Evolutionary conservation across 768 basidiomycete genomes (phyloP), one percentile per base, ranked within the genome.

Genomic region (Dentipellis fragilis): DNA sequence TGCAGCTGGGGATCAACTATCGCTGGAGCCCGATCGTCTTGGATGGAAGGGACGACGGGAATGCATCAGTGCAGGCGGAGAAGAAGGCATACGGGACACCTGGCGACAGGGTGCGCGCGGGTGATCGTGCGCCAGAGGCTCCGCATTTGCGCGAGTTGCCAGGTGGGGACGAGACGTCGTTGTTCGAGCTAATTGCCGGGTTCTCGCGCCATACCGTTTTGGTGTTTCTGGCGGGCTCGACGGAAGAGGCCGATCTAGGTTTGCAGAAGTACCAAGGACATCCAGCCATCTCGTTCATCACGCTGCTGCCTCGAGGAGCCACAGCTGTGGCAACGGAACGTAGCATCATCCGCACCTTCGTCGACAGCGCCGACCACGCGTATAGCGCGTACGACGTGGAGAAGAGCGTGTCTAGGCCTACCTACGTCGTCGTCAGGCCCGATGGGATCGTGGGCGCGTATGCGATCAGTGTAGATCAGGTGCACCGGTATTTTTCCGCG

Each of bases 1-100:
- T 64, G 17, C 75, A 77, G 64, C 72, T 80, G 35, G 78, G 77
- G 6, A 69, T 81, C 46, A 81, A 81, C 64, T 81, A 77, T 59
- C 71, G 81, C 9, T 72, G 73, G 65, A 80, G 80, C 61, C 58
- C 74, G 0, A 69, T 80, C 21, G 67, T 80, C 1, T 22, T 76
- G 14, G 80, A 81, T 51, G 72, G 59, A 10, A 54, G 58, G 34
- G 60, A 38, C 29, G 29, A 29, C 6, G 29, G 29, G 3, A 6
- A 6, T 29, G 29, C 6, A 6, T 6, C 29, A 37, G 56, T 69
- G 29, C 29, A 29, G 29, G 29, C 6, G 42, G 58, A 57, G 58
- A 64, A 34, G 36, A 48, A 54, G 19, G 58, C 57, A 12, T 66
- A 67, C 49, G 51, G 62, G 9, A 56, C 53, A 14, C 52, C 58